phyloP scores from a whole-genome alignment of 495 filamentous ascomycete genomes.

The Bacidia rubella region DNA sequence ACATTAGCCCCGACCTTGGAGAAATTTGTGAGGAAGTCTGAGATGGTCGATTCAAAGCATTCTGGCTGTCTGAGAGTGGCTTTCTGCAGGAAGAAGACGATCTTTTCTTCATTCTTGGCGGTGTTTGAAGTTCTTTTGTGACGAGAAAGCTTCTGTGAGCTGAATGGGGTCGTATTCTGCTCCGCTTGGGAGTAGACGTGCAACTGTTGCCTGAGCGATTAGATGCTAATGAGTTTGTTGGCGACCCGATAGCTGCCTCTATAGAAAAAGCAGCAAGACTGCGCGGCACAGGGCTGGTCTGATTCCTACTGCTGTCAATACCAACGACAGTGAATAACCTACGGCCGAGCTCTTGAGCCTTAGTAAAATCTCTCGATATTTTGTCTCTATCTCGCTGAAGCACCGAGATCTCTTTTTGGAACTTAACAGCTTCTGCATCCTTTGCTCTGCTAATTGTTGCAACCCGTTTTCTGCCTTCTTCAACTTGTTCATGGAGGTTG shows the following conservation, averaged over 20 bases:
- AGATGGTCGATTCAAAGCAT: slow-evolving; percentile 2
- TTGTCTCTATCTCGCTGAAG: slow-evolving; percentile 29
- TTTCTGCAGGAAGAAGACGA: not conserved
- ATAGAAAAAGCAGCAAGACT: not conserved
- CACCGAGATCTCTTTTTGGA: not conserved
- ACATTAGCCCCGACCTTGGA: too few species aligned
- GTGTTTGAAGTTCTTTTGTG: not conserved
- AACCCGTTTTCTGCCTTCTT: not conserved
- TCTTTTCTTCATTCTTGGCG: not conserved
- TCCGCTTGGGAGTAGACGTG: not conserved
- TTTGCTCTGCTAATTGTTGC: not conserved
- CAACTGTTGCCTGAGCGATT: not conserved
- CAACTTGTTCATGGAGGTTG: slow-evolving; percentile 2
- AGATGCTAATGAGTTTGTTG: slow-evolving; percentile 2
- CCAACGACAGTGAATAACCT: slow-evolving; percentile 29
- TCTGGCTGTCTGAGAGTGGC: not conserved
- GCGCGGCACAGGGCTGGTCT: too few species aligned
- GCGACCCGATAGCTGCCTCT: not conserved
- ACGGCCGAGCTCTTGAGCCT: slow-evolving; percentile 36
- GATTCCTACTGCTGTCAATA: too few species aligned
- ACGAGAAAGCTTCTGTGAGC: not conserved
- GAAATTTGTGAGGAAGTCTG: too few species aligned
- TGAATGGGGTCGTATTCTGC: not conserved
- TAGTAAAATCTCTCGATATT: slow-evolving; percentile 35
- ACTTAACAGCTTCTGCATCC: slow-evolving; percentile 1